phyloP scores from a whole-genome alignment of 2,329 filamentous ascomycete species.

The Fusarium proliferatum region DNA sequence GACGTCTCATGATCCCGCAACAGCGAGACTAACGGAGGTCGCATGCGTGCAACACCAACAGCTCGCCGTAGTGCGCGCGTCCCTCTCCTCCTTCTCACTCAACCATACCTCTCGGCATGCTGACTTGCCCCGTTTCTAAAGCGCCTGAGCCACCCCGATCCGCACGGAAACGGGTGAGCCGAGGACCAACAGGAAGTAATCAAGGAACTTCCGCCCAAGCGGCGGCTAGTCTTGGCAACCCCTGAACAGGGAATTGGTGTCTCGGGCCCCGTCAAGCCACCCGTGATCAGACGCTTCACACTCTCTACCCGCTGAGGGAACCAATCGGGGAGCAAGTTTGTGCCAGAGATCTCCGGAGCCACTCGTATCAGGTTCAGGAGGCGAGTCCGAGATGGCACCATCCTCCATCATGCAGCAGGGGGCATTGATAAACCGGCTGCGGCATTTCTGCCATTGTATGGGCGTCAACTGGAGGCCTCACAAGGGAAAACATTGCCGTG shows the following conservation, averaged over 20 bases:
- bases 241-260: conserved; percentile 11
- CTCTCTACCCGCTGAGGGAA: no score
- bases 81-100: not conserved
- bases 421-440: no score
- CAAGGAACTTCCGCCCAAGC: not conserved
- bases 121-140: not conserved
- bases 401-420: no score
- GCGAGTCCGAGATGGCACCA: no score
- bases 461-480: no score
- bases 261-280: not conserved
- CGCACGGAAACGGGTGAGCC: not conserved
- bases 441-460: no score
- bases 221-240: not conserved
- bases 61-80: not conserved
- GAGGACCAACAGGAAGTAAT: not conserved
- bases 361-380: no score
- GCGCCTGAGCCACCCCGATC: not conserved
- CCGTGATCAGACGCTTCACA: not conserved
- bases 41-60: conserved; percentile 10
- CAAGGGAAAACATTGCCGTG: no score
- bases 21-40: not conserved
- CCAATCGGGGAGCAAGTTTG: no score
- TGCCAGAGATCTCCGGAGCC: no score
- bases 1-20: not conserved
- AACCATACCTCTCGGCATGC: not conserved